These are phyloP conservation scores for Metschnikowia colocasiae DNA, from an alignment of 805 yeast species.

Conservation along the genomic window DNA sequence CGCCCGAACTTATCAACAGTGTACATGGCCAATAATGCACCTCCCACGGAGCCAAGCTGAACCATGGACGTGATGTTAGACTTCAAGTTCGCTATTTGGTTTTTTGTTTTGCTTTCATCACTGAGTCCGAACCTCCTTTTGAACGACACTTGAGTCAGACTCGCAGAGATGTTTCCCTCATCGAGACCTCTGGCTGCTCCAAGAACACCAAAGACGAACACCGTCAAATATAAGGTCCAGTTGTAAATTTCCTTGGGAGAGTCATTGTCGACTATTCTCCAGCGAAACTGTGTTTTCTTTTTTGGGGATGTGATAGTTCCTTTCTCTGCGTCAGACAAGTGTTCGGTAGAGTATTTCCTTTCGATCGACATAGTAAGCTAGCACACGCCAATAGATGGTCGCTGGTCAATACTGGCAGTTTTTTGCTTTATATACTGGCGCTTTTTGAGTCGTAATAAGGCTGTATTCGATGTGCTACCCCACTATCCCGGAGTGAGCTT, in stretches of 20 bases:
- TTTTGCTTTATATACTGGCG: not conserved
- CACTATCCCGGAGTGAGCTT: constrained; percentile 1
- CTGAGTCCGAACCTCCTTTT: constrained; percentile 40
- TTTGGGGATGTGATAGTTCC: not conserved
- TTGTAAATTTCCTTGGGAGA: constrained; percentile 48
- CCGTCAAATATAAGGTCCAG: constrained; percentile 41
- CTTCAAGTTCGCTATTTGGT: constrained; percentile 42
- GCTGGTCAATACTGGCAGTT: not conserved
- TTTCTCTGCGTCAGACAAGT: constrained; percentile 4
- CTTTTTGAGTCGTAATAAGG: not conserved
- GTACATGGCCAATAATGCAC: constrained; percentile 46
- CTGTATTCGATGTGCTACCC: not conserved
- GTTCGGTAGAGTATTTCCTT: constrained; percentile 1
- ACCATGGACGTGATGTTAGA: constrained; percentile 59
- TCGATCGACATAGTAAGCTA: not conserved
- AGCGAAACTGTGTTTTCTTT: constrained; percentile 14
- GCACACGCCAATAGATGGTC: not conserved
- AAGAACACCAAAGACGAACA: constrained; percentile 49
- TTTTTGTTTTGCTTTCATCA: constrained; percentile 32
- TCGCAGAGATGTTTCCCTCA: constrained; percentile 51
- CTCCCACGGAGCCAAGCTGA: constrained; percentile 53
- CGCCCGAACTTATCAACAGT: constrained; percentile 52
- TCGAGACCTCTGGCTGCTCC: constrained; percentile 59
- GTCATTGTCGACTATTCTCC: constrained; percentile 28
- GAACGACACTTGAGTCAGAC: constrained; percentile 43